Conservation (phyloP, 139 green algal species). For the Closterium sp. region DNA sequence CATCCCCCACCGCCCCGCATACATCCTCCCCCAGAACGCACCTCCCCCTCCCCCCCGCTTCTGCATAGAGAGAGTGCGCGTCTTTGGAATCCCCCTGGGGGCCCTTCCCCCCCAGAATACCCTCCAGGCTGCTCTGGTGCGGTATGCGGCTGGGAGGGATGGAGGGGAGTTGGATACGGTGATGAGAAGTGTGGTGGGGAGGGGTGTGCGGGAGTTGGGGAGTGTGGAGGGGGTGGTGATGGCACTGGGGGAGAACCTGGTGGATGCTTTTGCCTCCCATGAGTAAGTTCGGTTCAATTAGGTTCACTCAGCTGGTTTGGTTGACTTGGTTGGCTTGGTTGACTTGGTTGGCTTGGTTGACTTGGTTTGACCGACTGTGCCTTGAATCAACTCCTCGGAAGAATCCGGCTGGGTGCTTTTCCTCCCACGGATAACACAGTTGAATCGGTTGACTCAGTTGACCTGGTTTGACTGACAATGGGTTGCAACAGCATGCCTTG, state of each 20-base stretch:
- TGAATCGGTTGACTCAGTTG: too few relatives aligned
- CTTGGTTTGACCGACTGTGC: too few relatives aligned
- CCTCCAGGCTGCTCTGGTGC: background rate
- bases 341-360: too few relatives aligned
- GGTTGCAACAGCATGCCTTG: too few relatives aligned
- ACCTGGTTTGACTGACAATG: too few relatives aligned
- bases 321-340: too few relatives aligned
- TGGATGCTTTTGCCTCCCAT: background rate
- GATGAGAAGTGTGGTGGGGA: background rate
- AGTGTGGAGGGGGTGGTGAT: background rate
- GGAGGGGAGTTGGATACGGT: background rate
- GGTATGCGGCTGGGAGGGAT: background rate
- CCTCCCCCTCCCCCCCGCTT: background rate
- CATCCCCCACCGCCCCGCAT: background rate
- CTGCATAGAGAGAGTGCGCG: background rate
- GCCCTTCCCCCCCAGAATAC: background rate
- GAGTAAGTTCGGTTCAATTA: too few relatives aligned
- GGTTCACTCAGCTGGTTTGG: too few relatives aligned
- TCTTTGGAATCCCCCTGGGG: background rate
- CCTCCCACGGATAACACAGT: too few relatives aligned
- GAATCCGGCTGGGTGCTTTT: too few relatives aligned
- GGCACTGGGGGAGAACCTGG: background rate
- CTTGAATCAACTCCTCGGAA: too few relatives aligned
- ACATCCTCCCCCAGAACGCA: background rate
- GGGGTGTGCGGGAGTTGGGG: background rate